These are phyloP conservation scores for Hypoxylon rubiginosum DNA, from an alignment of 2,329 filamentous ascomycete genomes.

Conservation along the genomic window DNA sequence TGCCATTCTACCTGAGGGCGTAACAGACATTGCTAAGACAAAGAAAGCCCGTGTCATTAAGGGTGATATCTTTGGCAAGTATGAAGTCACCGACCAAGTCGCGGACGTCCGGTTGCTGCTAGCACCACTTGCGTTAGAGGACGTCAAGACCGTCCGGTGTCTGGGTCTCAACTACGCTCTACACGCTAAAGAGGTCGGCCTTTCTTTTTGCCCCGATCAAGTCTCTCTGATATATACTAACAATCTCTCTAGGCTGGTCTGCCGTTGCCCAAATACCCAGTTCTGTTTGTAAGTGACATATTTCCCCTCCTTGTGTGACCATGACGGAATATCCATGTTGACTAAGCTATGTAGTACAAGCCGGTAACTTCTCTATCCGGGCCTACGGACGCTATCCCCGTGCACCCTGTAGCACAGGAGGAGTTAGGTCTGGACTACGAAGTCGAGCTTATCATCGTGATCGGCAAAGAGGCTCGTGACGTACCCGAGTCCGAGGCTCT, in stretches of 20 bases:
- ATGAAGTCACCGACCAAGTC: slow-evolving; percentile 73
- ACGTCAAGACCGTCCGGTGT: slow-evolving; percentile 76
- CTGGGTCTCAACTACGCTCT: slow-evolving; percentile 79
- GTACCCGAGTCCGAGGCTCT: slow-evolving; percentile 75
- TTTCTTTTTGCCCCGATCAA: background rate
- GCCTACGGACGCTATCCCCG: slow-evolving; percentile 74
- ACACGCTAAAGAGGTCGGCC: slow-evolving; percentile 74
- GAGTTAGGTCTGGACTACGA: slow-evolving; percentile 81
- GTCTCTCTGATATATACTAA: slow-evolving; percentile 3
- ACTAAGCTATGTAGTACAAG: slow-evolving; percentile 66
- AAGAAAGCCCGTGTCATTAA: slow-evolving; percentile 72
- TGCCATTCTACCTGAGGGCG: slow-evolving; percentile 74
- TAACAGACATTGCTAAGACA: slow-evolving; percentile 71
- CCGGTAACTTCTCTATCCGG: slow-evolving; percentile 75
- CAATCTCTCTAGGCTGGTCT: slow-evolving; percentile 65
- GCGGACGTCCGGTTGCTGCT: slow-evolving; percentile 70
- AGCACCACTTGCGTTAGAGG: slow-evolving; percentile 71
- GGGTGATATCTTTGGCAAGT: slow-evolving; percentile 75
- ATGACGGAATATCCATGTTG: background rate
- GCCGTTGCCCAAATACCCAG: slow-evolving; percentile 77
- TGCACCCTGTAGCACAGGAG: slow-evolving; percentile 75
- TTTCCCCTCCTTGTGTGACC: background rate
- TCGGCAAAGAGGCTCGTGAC: slow-evolving; percentile 75
- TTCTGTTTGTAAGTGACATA: slow-evolving; percentile 71
- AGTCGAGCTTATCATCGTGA: slow-evolving; percentile 81